Conservation (phyloP, 1,284 basidiomycete genomes). For the Sporisorium graminicola region DNA sequence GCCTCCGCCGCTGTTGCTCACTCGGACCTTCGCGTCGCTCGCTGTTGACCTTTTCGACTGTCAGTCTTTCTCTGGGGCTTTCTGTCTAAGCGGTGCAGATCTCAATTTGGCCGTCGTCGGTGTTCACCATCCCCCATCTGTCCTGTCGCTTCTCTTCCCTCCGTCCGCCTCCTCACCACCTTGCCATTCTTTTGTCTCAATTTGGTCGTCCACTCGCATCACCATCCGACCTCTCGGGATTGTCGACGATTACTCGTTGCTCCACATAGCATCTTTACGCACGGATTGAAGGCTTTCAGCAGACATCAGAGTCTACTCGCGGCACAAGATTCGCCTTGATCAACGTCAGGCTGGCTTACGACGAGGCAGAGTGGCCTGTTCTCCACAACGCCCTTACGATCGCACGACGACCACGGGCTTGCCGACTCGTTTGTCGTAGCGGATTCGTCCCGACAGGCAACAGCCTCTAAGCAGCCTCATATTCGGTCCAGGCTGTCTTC, state of each 20-base stretch:
- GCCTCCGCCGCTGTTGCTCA: neutral
- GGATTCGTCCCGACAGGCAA: neutral
- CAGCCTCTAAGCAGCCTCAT: neutral
- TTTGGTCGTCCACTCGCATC: neutral
- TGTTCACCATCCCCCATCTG: slow-evolving; percentile 3
- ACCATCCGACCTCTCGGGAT: neutral
- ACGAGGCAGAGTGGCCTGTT: neutral
- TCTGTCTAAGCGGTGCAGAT: slow-evolving; percentile 3
- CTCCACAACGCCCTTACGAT: neutral
- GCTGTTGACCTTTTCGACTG: slow-evolving; percentile 5
- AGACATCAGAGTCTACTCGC: neutral
- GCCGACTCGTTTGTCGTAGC: neutral
- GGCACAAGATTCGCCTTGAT: neutral
- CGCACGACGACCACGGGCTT: neutral
- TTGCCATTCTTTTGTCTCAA: slow-evolving; percentile 5
- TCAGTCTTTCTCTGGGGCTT: neutral
- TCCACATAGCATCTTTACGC: neutral
- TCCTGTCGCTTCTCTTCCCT: neutral
- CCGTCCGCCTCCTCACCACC: neutral
- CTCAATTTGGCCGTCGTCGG: neutral
- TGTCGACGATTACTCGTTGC: neutral
- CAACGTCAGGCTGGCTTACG: neutral
- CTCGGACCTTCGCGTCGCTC: neutral
- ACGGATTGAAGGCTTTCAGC: neutral
- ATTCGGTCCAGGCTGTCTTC: neutral